Evolutionary conservation across 306 rosid genomes (phyloP).

Genomic region (Begonia peltatifolia): DNA sequence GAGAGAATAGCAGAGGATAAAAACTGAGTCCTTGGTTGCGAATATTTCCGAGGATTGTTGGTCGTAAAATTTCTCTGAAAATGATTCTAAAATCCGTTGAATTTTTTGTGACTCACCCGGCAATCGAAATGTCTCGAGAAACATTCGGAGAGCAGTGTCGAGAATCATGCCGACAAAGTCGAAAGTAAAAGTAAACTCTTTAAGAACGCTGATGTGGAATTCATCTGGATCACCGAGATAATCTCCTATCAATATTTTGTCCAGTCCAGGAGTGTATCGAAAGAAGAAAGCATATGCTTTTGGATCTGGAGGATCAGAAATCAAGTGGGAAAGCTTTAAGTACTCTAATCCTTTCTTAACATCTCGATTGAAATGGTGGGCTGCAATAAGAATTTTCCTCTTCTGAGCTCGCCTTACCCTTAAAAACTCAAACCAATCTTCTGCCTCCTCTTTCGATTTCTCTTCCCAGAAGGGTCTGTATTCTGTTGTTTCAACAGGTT

Average conservation of each 20-base stretch:
- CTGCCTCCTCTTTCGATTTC: constrained; percentile 25
- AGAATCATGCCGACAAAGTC: constrained; percentile 65
- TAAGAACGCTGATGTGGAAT: constrained; percentile 54
- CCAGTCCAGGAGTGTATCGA: constrained; percentile 55
- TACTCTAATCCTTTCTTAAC: constrained; percentile 81
- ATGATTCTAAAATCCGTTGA: constrained; percentile 65
- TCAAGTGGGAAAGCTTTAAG: constrained; percentile 41
- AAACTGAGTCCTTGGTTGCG: constrained; percentile 67
- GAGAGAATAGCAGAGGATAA: constrained; percentile 69
- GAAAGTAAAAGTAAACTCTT: constrained; percentile 58
- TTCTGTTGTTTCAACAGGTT: constrained; percentile 28
- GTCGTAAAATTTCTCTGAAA: constrained; percentile 54
- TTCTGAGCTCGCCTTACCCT: constrained; percentile 57
- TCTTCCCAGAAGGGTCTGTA: constrained; percentile 72
- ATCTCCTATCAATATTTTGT: constrained; percentile 66
- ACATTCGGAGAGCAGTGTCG: constrained; percentile 66
- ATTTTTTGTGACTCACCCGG: constrained; percentile 97
- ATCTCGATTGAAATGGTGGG: constrained; percentile 70
- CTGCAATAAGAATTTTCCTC: constrained; percentile 55
- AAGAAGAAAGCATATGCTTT: constrained; percentile 57
- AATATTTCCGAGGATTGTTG: constrained; percentile 55
- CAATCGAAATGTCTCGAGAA: constrained; percentile 55
- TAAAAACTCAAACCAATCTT: constrained; percentile 43
- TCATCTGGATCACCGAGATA: constrained; percentile 84
- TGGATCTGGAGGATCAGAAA: constrained; percentile 70